Evolutionary conservation across 352 stramenopile genomes (phyloP), one percentile per base, ranked within the genome.

Genomic region (Pythium monospermum): DNA sequence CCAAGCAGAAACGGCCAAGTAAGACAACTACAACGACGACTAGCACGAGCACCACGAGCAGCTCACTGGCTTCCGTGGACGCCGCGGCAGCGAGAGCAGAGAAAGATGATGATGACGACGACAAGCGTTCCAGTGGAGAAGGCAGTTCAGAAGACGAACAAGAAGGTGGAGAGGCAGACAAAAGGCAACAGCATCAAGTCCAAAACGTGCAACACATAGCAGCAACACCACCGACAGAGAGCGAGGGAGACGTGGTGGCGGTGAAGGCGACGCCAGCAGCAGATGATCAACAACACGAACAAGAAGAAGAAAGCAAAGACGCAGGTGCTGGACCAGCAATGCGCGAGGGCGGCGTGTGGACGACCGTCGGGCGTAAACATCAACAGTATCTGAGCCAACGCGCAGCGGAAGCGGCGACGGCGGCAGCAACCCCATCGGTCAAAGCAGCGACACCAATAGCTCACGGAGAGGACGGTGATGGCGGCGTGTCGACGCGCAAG

Each of bases 341-440:
- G 6, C 49, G 37, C 16, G 58, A 66, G 19, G 47, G 66, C 15
- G 73, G 69, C 21, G 80, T 69, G 6, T 91, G 80, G 80, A 91
- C 71, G 5, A 91, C 76, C 0, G 80, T 91, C 10, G 70, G 77
- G n/a, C 78, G 75, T 35, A 86, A 87, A n/a, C 61, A 82, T 23
- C 72, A 77, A 23, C 55, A 63, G 27, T 63, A 63, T 40, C 42
- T 63, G 4, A 49, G 41, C 4, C 55, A 63, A 30, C 33, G 43
- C 18, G 64, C 64, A 25, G 31, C 50, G 15, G 39, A 53, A 16
- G 46, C 48, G 31, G 39, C 40, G 30, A 13, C 30, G 30, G 30
- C n/a, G n/a, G n/a, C n/a, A n/a, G n/a, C n/a, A n/a, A n/a, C n/a
- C n/a, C n/a, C n/a, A n/a, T n/a, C n/a, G n/a, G n/a, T n/a, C n/a